Conservation (phyloP, 768 basidiomycete species). For the Leccinum sublutescens region DNA sequence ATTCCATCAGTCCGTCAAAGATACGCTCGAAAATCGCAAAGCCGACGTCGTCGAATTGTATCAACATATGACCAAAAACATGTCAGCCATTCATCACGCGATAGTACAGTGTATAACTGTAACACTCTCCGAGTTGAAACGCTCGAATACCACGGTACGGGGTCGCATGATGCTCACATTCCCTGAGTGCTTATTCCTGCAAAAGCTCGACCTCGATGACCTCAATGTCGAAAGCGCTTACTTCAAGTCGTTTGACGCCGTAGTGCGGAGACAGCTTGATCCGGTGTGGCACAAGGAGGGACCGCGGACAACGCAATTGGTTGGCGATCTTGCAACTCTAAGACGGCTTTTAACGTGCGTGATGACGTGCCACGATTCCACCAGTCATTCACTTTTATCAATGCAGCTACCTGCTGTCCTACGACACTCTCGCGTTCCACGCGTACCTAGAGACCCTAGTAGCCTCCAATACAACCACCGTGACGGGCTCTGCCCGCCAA, state of each 20-base stretch:
- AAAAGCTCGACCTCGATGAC: constrained; percentile 92
- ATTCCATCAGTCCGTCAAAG: constrained; percentile 87
- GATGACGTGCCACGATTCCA: background rate
- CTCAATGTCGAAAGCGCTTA: constrained; percentile 91
- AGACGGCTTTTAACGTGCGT: constrained; percentile 78
- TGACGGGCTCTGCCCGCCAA: constrained; percentile 53
- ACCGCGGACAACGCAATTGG: constrained; percentile 86
- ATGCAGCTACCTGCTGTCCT: constrained; percentile 69
- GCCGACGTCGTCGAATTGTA: constrained; percentile 93
- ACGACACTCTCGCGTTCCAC: constrained; percentile 89
- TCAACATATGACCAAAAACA: constrained; percentile 78
- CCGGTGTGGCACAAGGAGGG: constrained; percentile 97
- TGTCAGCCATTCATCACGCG: constrained; percentile 90
- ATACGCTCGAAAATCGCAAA: constrained; percentile 74
- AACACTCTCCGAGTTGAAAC: constrained; percentile 86
- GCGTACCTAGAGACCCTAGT: constrained; percentile 88
- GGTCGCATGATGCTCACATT: background rate
- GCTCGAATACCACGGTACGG: constrained; percentile 71
- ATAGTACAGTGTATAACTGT: constrained; percentile 93
- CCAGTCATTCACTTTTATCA: background rate
- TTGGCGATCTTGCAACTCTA: constrained; percentile 82
- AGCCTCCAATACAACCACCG: constrained; percentile 52
- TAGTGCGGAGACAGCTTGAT: constrained; percentile 87
- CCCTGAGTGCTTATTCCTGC: background rate
- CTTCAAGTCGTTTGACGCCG: constrained; percentile 86